Percentiles rank a stretch among this genome's conserved stretches.
These are phyloP conservation scores for Paraphoma chrysanthemicola DNA, from an alignment of 2,329 filamentous ascomycete genomes.

Conservation along the genomic window DNA sequence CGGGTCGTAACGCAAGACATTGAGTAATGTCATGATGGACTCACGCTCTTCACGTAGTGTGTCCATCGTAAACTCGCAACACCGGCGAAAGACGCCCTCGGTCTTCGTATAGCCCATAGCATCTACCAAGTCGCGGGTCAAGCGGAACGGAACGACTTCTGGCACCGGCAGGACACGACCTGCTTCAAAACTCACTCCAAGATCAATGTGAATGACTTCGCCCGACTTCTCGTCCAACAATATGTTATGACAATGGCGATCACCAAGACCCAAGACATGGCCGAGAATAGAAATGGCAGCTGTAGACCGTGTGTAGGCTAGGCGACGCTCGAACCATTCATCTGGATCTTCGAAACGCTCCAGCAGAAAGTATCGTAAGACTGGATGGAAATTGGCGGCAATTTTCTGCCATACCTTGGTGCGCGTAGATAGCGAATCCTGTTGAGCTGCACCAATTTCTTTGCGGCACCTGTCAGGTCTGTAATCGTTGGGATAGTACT, in stretches of 20 bases:
- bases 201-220: slow-evolving; percentile 95
- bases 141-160: slow-evolving; percentile 92
- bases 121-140: slow-evolving; percentile 94
- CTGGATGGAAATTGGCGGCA: slow-evolving; percentile 83
- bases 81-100: slow-evolving; percentile 95
- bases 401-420: slow-evolving; percentile 79
- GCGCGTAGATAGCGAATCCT: slow-evolving; percentile 72
- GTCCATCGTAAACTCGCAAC: slow-evolving; percentile 96
- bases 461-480: slow-evolving; percentile 79
- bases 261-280: slow-evolving; percentile 89
- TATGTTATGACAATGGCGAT: slow-evolving; percentile 97
- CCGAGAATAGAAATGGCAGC: slow-evolving; percentile 95
- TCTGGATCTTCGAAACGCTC: slow-evolving; percentile 93
- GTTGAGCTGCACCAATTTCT: slow-evolving; percentile 76
- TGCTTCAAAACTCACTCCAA: slow-evolving; percentile 96
- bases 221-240: slow-evolving; percentile 87
- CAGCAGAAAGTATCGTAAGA: slow-evolving; percentile 97
- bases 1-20: slow-evolving; percentile 97
- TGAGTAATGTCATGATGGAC: slow-evolving; percentile 97
- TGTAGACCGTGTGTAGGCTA: slow-evolving; percentile 91
- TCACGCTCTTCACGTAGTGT: slow-evolving; percentile 94
- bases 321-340: slow-evolving; percentile 89
- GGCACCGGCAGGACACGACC: slow-evolving; percentile 94
- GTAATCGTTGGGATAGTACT: slow-evolving; percentile 84
- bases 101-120: slow-evolving; percentile 96